Base-by-base conservation (phyloP, 768 basidiomycete species). In the Hemileccinum rubropunctum region DNA sequence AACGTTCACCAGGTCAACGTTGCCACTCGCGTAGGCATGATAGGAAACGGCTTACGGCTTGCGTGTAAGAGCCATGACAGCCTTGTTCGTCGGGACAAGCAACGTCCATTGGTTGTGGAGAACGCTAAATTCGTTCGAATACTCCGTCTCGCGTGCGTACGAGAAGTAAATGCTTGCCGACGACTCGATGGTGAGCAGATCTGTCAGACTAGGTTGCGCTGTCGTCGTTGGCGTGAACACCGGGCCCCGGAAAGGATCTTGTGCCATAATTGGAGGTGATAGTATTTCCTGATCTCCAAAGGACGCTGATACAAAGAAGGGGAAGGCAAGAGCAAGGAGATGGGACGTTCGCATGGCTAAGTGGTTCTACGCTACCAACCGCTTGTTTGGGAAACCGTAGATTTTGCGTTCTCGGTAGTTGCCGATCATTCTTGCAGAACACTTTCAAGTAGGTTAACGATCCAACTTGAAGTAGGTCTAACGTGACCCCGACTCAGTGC, bases 21-120 rank as follows among this genome's bases (percentile, higher is more conserved):
- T 17, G 15, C 9, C 14, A 12, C 5, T 17, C n/a, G 35, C 18
- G 38, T 7, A 13, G 21, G 38, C 11, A 8, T 5, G 44, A 30
- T 1, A 15, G 23, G 35, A 13, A 23, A 9, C 1, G 1, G 74
- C 88, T 70, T 69, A 94, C 89, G 92, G 92, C 69, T 94, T 93
- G 60, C 82, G 72, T 3, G 82, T 65, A 46, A 93, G 71, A 4
- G 84, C 83, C 81, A 92, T 90, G 14, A 94, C 82, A 9, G 91
- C 92, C 66, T 86, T 88, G 68, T 95, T 94, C 21, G 87, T 89
- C 1, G 92, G 92, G 5, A 85, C 91, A 37, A 95, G 76, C 10
- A 95, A 45, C 0, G 91, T 91, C 47, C 72, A 66, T 7, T 62
- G 47, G 15, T 66, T 61, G 26, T 59, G 47, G 6, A 36, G 38